Base-by-base conservation (phyloP, 1,139 yeast genomes). In the Candida pseudoviswanathii region DNA sequence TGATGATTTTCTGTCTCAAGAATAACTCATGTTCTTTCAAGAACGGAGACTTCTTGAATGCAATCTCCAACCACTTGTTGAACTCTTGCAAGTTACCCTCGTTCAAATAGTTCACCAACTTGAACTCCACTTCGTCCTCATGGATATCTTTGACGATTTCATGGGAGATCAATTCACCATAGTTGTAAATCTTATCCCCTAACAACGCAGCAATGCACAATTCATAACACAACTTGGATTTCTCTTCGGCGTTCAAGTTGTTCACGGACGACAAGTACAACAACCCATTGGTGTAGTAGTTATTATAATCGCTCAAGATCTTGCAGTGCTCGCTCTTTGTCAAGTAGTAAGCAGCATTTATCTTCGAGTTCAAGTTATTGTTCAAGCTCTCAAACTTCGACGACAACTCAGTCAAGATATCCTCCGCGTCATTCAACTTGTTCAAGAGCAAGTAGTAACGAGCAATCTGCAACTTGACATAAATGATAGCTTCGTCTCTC, bases 141-240 rank as follows among this genome's bases (percentile, higher is more conserved):
- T 46, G 49, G 48, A 88, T 76, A 42, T 79, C 73, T 46, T 77
- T 68, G 66, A 94, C 80, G 49, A 92, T 85, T 46, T 96, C 97
- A 66, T 94, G 98, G 64, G 91, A 82, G 52, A 94, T 80, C 57
- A 94, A 81, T 70, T 95, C 99, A 47, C 99, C 99, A 68, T 94
- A 94, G 71, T 92, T 94, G 75, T 91, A 95, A 58, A 94, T 89
- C 64, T 84, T 85, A 62, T 91, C 96, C 43, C 98, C 99, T 58
- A 94, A 76, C 54, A 94, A 74, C 0, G 98, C 99, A 41, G 96
- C 85, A 47, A 91, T 78, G 52, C 96, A 81, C 60, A 94, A 78
- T 58, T 94, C 96, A 61, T 85, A 84, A 26, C 97, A 94, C 50
- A 90, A 75, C 52, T 73, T 76, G 45, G 64, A 57, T 54, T 62